A percentile compares a stretch with the other conserved stretches of the same genome.
phyloP scores from a whole-genome alignment of 805 yeast genomes.

The Lipomyces anomalus region DNA sequence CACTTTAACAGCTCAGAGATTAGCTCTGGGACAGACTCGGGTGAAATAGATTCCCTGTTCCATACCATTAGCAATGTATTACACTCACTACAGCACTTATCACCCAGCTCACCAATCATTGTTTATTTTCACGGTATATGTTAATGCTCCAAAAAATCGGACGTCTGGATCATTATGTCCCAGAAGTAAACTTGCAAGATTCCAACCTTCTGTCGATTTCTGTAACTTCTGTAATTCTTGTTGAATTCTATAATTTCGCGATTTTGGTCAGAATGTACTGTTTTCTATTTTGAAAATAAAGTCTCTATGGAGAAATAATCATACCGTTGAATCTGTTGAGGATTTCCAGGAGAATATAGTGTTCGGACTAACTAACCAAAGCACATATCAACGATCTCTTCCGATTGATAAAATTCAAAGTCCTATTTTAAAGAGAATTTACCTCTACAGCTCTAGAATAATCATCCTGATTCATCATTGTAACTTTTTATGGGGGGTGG shows the following conservation, averaged over 20 bases:
- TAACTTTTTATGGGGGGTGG: too few species aligned
- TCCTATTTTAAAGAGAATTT: too few species aligned
- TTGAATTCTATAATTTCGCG: constrained; percentile 41
- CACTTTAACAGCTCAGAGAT: constrained; percentile 12
- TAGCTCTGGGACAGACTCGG: constrained; percentile 1
- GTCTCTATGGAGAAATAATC: background rate
- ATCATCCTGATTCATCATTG: background rate
- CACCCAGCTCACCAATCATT: constrained; percentile 13
- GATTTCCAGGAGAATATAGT: background rate
- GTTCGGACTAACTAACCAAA: background rate
- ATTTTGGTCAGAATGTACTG: background rate
- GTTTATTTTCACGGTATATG: constrained; percentile 60
- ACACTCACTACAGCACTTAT: background rate
- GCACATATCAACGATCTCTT: background rate
- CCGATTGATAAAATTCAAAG: too few species aligned
- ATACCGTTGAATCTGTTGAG: background rate
- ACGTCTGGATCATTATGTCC: constrained; percentile 29
- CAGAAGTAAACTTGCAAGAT: constrained; percentile 52
- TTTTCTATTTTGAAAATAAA: too few species aligned
- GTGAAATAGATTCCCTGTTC: constrained; percentile 14
- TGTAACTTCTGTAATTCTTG: constrained; percentile 54
- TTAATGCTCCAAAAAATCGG: constrained; percentile 76
- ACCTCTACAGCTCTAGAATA: background rate
- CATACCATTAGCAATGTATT: constrained; percentile 7
- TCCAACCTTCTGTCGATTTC: constrained; percentile 49